These are phyloP conservation scores for Geranomyces variabilis DNA, from an alignment of 192 early-diverging fungal species.

Conservation along the genomic window DNA sequence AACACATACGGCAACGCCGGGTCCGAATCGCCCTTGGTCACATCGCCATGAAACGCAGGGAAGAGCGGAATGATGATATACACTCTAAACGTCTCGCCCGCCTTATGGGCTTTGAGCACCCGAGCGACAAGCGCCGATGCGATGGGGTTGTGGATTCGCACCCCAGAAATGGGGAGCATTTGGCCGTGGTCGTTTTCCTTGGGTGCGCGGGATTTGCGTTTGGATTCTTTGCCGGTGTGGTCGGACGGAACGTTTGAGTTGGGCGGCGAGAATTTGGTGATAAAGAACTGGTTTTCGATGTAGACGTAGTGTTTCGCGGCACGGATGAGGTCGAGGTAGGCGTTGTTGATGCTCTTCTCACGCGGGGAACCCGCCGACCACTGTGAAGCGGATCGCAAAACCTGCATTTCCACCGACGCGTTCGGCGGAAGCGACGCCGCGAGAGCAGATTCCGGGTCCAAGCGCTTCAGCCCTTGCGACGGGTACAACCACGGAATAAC, in stretches of 20 bases:
- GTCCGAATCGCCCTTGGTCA: slow-evolving; percentile 71
- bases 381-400: slow-evolving; percentile 34
- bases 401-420: slow-evolving; percentile 20
- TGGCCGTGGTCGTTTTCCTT: slow-evolving; percentile 24
- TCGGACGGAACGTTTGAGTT: slow-evolving; percentile 53
- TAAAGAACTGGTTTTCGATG: slow-evolving; percentile 93
- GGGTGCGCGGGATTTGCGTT: neutral
- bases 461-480: slow-evolving; percentile 13
- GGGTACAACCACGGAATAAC: slow-evolving; percentile 36
- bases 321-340: slow-evolving; percentile 73
- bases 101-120: slow-evolving; percentile 71
- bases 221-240: slow-evolving; percentile 24
- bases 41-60: slow-evolving; percentile 83
- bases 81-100: slow-evolving; percentile 70
- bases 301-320: slow-evolving; percentile 81
- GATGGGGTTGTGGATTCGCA: slow-evolving; percentile 75
- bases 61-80: slow-evolving; percentile 82
- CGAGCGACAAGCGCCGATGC: slow-evolving; percentile 75
- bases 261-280: slow-evolving; percentile 39
- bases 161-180: slow-evolving; percentile 26
- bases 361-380: slow-evolving; percentile 44
- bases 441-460: neutral
- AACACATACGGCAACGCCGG: slow-evolving; percentile 56
- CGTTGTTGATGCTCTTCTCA: slow-evolving; percentile 67
- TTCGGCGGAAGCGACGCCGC: neutral